phyloP scores from a whole-genome alignment of 768 basidiomycete genomes.

The Lactarius pseudohatsudake region DNA sequence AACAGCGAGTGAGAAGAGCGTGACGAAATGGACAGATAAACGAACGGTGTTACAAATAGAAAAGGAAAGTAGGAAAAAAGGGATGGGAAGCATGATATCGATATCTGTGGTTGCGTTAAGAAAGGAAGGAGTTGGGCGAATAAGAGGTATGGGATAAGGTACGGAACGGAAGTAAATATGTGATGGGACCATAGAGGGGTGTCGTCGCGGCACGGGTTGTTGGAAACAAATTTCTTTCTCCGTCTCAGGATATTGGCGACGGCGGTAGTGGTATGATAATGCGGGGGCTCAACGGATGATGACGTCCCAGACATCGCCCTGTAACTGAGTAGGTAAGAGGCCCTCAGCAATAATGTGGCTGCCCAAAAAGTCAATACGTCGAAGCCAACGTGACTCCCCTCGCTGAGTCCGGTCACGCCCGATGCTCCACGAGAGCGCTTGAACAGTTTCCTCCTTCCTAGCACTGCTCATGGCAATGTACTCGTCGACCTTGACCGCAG shows the following conservation, averaged over 20 bases:
- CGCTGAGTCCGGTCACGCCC: conserved; percentile 5
- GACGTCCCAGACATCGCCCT: conserved; percentile 16
- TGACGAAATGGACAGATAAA: background rate
- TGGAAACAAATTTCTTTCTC: conserved; percentile 14
- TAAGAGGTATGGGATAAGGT: background rate
- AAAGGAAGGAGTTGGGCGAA: background rate
- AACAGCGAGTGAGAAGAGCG: background rate
- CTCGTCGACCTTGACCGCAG: conserved; percentile 4
- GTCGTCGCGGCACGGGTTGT: background rate
- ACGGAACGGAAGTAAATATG: background rate
- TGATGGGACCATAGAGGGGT: background rate
- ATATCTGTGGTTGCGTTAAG: too few species aligned
- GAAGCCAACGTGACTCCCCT: conserved; percentile 6
- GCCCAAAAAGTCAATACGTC: conserved; percentile 16
- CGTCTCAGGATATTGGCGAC: background rate
- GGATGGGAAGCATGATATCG: background rate
- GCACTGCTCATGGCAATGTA: conserved; percentile 7
- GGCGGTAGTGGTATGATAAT: background rate
- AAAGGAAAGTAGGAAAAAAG: background rate
- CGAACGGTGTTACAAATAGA: conserved; percentile 25
- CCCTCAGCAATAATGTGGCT: conserved; percentile 8
- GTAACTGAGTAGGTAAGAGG: conserved; percentile 19
- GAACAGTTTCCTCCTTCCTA: background rate
- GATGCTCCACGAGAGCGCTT: conserved; percentile 7
- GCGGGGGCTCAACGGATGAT: background rate